Evolutionary conservation across 2,329 filamentous ascomycete genomes (phyloP), one percentile per base, ranked within the genome.

Genomic region (Volutella citrinella): DNA sequence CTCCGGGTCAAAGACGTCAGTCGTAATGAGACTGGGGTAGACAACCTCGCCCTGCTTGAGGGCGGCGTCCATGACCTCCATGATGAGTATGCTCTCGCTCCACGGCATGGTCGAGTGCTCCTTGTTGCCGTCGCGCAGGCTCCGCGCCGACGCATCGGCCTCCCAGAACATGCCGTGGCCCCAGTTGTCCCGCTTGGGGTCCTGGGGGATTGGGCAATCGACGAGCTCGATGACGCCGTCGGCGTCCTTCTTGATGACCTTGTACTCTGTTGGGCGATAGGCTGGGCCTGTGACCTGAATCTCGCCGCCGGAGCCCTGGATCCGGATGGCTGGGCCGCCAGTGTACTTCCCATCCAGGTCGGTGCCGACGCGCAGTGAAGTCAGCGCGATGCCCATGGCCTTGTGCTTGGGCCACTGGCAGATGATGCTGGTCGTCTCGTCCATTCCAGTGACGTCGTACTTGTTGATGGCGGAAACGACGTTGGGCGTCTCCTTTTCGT

Each of bases 91-190:
- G 54, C 84, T 91, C 72, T 95, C 89, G 27, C 78, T 72, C 69
- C 78, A 77, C 14, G 82, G 78, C 61, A 93, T 65, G 10, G 73
- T 74, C 29, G 75, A 72, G 56, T 87, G 88, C 69, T 95, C 82
- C 52, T 82, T 75, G 63, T 79, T 80, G 15, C 87, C 86, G 56
- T 93, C 87, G 26, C 83, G 71, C 37, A 95, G 56, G 47, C 84
- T 87, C 27, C 81, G 72, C 18, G 82, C 86, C 45, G 78, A 83
- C 67, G 88, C 86, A 57, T 90, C 86, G 2, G 87, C 87, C 60
- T 90, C 84, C 83, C 83, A 91, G 65, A 87, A 93, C 86, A 94
- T 93, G 30, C 87, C 88, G 45, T 87, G 82, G 10, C 87, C 87
- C 64, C 66, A 72, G 45, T 54, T 47, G 17, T 64, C 55, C 19